Evolutionary conservation across 2,329 filamentous ascomycete species (phyloP), one percentile per base, ranked within the genome.

Genomic region (Cadophora sp.): DNA sequence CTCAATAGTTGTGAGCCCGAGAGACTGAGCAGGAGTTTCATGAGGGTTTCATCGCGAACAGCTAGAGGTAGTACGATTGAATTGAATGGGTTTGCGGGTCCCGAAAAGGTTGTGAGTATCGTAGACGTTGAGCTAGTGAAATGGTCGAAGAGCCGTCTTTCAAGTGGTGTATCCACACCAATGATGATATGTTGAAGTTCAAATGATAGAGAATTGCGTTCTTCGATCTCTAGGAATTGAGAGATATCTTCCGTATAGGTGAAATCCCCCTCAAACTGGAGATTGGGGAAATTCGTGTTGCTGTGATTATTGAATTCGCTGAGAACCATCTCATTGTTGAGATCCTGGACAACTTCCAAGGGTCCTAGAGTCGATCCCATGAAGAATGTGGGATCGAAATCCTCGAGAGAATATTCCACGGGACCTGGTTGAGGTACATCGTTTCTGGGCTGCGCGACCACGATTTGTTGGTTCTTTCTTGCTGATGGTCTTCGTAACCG

Each of bases 1-100:
- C 68, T 69, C 11, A 66, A 18, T 8, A 71, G 56, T 58, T 74
- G 73, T 1, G 71, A 70, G 2, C 64, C 69, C 8, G 72, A 68
- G 13, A 74, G 48, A 24, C 68, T 67, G 2, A 74, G 60, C 18
- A 74, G 50, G 4, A 66, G 55, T 22, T 69, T 33, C 69, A 73
- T 72, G 2, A 73, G 59, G 24, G 51, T 70, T 11, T 53, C 58
- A 24, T 73, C 72, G 3, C 20, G 24, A 33, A 71, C 14, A n/a
- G 72, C 72, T 5, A 72, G 48, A 16, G 72, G 72, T 3, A 72
- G 60, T 0, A 74, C 60, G 20, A 70, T 63, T 9, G 48, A 50
- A 13, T 63, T 68, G 56, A 73, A 66, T 3, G 68, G 71, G 55
- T 71, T 73, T 4, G 56, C 47, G 1, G 67, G 36, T 9, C 47